Evolutionary conservation across 371 early-diverging fungal genomes (phyloP).

Genomic region (Mucor saturninus): DNA sequence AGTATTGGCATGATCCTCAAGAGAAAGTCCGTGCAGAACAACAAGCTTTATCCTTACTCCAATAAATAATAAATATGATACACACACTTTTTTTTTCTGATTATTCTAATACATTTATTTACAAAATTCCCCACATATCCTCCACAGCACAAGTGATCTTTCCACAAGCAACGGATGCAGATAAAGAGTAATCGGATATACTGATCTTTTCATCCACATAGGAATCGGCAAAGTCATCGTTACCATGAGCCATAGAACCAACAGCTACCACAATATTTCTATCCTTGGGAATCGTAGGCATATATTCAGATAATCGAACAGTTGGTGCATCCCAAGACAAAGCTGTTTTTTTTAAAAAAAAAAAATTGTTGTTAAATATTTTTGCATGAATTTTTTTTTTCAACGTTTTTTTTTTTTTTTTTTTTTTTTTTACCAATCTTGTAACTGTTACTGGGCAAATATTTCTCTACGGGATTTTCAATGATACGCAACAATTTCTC

Average conservation of each 20-base stretch:
- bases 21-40: conserved; percentile 16
- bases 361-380: neutral
- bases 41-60: conserved; percentile 5
- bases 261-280: conserved; percentile 89
- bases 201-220: conserved; percentile 96
- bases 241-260: conserved; percentile 97
- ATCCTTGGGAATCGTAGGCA: conserved; percentile 80
- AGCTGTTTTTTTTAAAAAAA: conserved; percentile 46
- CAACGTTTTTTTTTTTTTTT: neutral
- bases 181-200: conserved; percentile 93
- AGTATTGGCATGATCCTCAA: conserved; percentile 9
- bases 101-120: conserved; percentile 32
- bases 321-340: conserved; percentile 93
- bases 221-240: conserved; percentile 93
- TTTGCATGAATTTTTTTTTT: neutral
- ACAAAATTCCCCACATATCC: conserved; percentile 86
- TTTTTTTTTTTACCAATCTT: conserved; percentile 75
- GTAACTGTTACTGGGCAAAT: conserved; percentile 88
- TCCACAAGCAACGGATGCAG: conserved; percentile 94
- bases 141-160: conserved; percentile 89
- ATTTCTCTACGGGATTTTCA: conserved; percentile 94
- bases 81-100: conserved; percentile 5
- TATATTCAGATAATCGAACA: conserved; percentile 80
- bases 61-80: conserved; percentile 13
- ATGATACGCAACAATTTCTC: conserved; percentile 95